Percentiles rank a stretch among this genome's conserved stretches.
phyloP scores from a whole-genome alignment of 148 eudicot species.

The Hydrangea macrophylla region DNA sequence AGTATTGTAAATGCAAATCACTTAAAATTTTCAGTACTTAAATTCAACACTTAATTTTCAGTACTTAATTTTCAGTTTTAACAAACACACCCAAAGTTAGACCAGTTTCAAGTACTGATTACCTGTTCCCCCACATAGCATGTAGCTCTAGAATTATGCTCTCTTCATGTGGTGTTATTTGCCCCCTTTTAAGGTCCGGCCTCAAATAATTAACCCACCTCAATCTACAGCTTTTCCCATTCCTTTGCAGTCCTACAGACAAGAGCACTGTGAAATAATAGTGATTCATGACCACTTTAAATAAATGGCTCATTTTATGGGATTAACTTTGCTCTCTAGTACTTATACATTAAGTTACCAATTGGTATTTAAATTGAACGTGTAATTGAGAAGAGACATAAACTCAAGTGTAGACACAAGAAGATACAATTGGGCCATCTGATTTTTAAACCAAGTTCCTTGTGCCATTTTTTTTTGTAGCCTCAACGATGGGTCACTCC shows the following conservation, averaged over 20 bases:
- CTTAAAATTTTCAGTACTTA: not conserved
- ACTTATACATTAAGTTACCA: too few relatives aligned
- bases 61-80: too few relatives aligned
- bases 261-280: not conserved
- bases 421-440: too few relatives aligned
- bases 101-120: slow-evolving; percentile 2
- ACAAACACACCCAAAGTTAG: too few relatives aligned
- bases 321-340: too few relatives aligned
- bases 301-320: too few relatives aligned
- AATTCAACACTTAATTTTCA: not conserved
- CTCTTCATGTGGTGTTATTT: slow-evolving; percentile 62
- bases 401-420: too few relatives aligned
- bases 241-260: slow-evolving; percentile 44
- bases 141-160: slow-evolving; percentile 50
- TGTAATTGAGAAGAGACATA: too few relatives aligned
- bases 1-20: not conserved
- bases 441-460: too few relatives aligned
- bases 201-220: slow-evolving; percentile 69
- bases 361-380: too few relatives aligned
- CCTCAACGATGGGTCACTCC: too few relatives aligned
- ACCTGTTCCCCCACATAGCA: slow-evolving; percentile 69
- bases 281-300: not conserved
- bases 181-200: slow-evolving; percentile 61
- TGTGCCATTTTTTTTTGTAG: too few relatives aligned
- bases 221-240: slow-evolving; percentile 59